A percentile compares a stretch with the other conserved stretches of the same genome.
Conservation (phyloP, 208 protist species). For the Trypanosoma avium region DNA sequence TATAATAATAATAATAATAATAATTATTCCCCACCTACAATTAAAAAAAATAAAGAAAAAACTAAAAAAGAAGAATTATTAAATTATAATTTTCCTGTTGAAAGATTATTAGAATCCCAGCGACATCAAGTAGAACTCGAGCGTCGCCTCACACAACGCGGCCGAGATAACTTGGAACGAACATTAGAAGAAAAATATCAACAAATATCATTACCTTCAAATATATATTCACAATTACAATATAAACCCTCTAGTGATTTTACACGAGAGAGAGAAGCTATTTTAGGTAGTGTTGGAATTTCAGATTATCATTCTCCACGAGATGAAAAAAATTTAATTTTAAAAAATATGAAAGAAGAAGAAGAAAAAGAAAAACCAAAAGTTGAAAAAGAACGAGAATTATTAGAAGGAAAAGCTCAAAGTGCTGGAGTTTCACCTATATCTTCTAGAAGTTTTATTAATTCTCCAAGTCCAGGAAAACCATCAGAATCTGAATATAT, state of each 20-base stretch:
- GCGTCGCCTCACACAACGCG: constrained; percentile 9
- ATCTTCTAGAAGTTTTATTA: constrained; percentile 10
- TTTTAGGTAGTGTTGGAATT: constrained; percentile 8
- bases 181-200: constrained; percentile 8
- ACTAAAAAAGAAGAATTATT: neutral
- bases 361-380: neutral
- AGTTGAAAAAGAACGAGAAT: neutral
- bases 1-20: too few species aligned
- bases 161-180: constrained; percentile 17
- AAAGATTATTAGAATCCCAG: constrained; percentile 13
- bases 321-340: neutral
- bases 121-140: constrained; percentile 28
- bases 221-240: constrained; percentile 8
- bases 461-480: constrained; percentile 15
- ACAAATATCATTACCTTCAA: neutral
- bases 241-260: constrained; percentile 10
- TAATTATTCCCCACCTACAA: too few species aligned
- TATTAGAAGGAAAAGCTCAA: neutral
- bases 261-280: constrained; percentile 5
- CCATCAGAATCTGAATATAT: neutral
- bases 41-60: too few species aligned
- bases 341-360: neutral
- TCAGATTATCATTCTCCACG: neutral
- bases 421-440: constrained; percentile 19
- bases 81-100: neutral